A percentile compares a stretch with the other conserved stretches of the same genome.
Evolutionary conservation across 441 rosid genomes (phyloP).

Genomic region (Rhodomyrtus psidioides): DNA sequence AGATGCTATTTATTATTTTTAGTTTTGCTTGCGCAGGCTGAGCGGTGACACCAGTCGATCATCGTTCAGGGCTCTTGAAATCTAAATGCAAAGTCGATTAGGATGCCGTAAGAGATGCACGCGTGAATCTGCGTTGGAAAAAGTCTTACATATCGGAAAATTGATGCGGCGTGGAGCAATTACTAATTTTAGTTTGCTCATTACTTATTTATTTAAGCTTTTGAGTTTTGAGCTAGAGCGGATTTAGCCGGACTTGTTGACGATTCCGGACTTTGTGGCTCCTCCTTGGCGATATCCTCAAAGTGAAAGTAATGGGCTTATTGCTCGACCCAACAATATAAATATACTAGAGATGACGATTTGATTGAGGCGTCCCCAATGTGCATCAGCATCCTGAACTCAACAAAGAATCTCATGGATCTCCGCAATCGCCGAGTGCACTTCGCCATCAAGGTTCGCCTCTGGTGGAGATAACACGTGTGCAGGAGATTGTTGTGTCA

Average conservation of each 20-base stretch:
- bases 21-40: neutral
- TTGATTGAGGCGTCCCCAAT: rapidly evolving
- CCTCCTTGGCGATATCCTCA: too few relatives aligned
- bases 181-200: too few relatives aligned
- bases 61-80: neutral
- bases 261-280: too few relatives aligned
- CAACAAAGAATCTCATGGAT: neutral
- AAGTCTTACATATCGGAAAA: neutral
- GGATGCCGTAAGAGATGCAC: neutral
- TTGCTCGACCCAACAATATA: neutral
- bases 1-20: neutral
- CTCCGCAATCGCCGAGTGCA: rapidly evolving
- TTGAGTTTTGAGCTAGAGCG: too few relatives aligned
- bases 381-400: rapidly evolving
- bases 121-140: neutral
- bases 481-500: rapidly evolving
- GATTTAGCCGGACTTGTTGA: too few relatives aligned
- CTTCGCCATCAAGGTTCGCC: rapidly evolving
- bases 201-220: too few relatives aligned
- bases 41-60: neutral
- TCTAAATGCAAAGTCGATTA: neutral
- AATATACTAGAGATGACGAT: too few relatives aligned
- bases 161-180: rapidly evolving
- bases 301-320: neutral
- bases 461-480: too few relatives aligned